phyloP scores from a whole-genome alignment of 2,329 filamentous ascomycete genomes.

The Monilinia polystroma region DNA sequence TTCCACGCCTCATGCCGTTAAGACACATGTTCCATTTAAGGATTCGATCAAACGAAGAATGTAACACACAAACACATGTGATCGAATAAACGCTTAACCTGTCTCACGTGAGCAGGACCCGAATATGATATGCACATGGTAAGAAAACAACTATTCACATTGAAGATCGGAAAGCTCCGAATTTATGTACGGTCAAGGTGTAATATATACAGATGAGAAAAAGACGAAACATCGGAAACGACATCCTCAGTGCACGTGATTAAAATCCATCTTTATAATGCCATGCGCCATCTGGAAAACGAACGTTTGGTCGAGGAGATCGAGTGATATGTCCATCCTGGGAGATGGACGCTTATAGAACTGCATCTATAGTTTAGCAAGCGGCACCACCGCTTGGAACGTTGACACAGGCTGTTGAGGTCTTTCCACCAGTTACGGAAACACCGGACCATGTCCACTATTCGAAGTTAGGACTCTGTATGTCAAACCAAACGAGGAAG shows the following conservation, averaged over 20 bases:
- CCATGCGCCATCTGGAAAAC: background rate
- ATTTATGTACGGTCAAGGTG: background rate
- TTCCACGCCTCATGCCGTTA: background rate
- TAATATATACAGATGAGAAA: background rate
- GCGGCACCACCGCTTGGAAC: slow-evolving; percentile 35
- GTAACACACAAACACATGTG: background rate
- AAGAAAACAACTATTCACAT: slow-evolving; percentile 8
- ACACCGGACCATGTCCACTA: slow-evolving; percentile 53
- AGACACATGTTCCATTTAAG: background rate
- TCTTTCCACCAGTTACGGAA: slow-evolving; percentile 52
- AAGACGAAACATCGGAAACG: background rate
- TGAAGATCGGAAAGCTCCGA: slow-evolving; percentile 10
- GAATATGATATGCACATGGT: background rate
- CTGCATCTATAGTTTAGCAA: slow-evolving; percentile 8
- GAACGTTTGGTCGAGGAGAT: background rate
- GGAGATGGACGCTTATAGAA: background rate
- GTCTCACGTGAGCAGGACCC: slow-evolving; percentile 7
- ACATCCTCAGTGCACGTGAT: background rate
- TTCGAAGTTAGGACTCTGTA: background rate
- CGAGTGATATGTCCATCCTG: background rate
- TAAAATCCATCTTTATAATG: background rate
- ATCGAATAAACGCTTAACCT: slow-evolving; percentile 6
- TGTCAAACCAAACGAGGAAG: background rate
- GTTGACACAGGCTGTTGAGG: slow-evolving; percentile 44
- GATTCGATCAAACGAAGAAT: slow-evolving; percentile 15